Evolutionary conservation across 176 grass and related monocot species (phyloP), one percentile per base, ranked within the genome.

Genomic region (Aegilops bicornis): DNA sequence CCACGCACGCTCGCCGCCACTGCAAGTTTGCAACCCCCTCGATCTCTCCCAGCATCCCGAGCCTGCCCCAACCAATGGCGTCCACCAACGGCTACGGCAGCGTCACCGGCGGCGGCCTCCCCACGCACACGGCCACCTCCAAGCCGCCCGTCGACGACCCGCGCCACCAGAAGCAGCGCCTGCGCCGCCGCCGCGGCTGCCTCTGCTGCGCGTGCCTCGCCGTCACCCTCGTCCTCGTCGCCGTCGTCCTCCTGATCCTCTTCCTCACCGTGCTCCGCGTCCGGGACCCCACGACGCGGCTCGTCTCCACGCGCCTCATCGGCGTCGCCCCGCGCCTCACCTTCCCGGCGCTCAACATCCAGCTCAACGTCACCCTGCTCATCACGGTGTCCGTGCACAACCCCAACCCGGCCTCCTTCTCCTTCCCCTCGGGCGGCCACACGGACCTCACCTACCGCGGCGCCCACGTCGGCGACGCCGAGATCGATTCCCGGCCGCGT

Each of bases 351-450:
- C 0, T 59, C 2, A 69, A 25, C 1, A 2, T 95, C 58, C 25
- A 89, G 73, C 77, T 94, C 69, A 94, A 97, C 85, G 73, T 94
- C 43, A 97, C 92, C 5, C 76, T 97, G 1, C 76, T 92, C 69
- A 61, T 97, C 66, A 62, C 79, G 2, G 89, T 89, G 20, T 43
- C 58, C 8, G 86, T 97, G 10, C 59, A 85, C 76, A 97, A 97
- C 89, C 94, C 90, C 32, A 97, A 97, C 79, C 88, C 83, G 78
- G 92, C 92, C 27, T 71, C 86, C 79, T 97, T 97, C 92, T 8
- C 88, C 37, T 64, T 89, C 68, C 6, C 7, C 22, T 23, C 29
- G 11, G 65, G 70, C 2, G 88, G 92, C 16, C 91, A 73, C 71
- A 63, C 89, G 16, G 73, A 69, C 16, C 83, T 97, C 23, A 22